Conservation (phyloP, 2,329 filamentous ascomycete genomes). For the Blumeria graminis region DNA sequence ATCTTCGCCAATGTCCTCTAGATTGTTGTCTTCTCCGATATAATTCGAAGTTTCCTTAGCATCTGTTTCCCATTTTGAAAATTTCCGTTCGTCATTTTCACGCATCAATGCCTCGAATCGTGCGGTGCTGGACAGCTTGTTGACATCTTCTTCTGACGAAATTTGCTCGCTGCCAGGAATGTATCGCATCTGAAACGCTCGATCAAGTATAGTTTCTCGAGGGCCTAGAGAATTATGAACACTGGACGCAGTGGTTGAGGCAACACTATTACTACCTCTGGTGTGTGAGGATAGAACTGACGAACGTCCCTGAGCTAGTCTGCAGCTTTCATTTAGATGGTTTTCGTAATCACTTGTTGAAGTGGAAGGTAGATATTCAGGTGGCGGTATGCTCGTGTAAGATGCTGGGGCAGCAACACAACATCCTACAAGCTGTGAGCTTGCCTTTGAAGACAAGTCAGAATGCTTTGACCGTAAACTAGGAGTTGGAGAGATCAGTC, state of each 20-base stretch:
- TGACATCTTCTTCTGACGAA: slow-evolving; percentile 27
- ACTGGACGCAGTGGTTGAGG: slow-evolving; percentile 22
- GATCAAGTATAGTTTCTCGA: slow-evolving; percentile 41
- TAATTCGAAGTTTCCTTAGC: not conserved
- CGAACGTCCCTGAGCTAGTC: slow-evolving; percentile 31
- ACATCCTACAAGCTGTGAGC: slow-evolving; percentile 20
- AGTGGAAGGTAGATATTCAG: slow-evolving; percentile 29
- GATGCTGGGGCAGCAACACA: slow-evolving; percentile 20
- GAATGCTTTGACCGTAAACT: slow-evolving; percentile 37
- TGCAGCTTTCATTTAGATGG: slow-evolving; percentile 37
- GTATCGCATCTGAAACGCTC: slow-evolving; percentile 37
- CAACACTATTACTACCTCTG: slow-evolving; percentile 28
- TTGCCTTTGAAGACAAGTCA: slow-evolving; percentile 26
- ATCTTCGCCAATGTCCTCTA: slow-evolving; percentile 15
- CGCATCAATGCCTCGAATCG: slow-evolving; percentile 42
- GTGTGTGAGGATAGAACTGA: slow-evolving; percentile 31
- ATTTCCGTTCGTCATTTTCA: slow-evolving; percentile 27
- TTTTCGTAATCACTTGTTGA: slow-evolving; percentile 27
- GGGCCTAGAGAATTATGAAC: slow-evolving; percentile 20
- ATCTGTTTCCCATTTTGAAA: slow-evolving; percentile 3
- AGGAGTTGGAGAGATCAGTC: slow-evolving; percentile 31
- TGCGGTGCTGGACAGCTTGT: slow-evolving; percentile 34
- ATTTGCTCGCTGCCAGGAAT: slow-evolving; percentile 35
- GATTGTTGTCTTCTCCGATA: slow-evolving; percentile 8
- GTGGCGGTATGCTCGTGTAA: slow-evolving; percentile 26